Evolutionary conservation across 768 basidiomycete genomes (phyloP).

Genomic region (Ramaria sp.): DNA sequence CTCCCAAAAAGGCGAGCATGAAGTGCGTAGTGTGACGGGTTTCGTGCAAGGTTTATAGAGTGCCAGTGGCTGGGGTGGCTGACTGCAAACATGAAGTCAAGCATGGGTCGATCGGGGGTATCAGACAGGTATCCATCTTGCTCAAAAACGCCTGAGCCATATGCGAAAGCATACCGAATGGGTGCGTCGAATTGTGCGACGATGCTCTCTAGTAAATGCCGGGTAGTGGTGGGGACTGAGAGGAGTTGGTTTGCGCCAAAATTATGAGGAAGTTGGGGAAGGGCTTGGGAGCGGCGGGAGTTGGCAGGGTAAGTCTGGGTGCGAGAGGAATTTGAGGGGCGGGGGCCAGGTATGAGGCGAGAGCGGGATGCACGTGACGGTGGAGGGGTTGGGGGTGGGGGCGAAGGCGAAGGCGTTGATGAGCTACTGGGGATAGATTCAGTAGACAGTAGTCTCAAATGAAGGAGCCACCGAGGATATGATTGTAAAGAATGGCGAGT

Average conservation of each 20-base stretch:
- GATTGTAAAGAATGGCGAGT: slow-evolving; percentile 8
- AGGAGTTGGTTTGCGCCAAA: slow-evolving; percentile 80
- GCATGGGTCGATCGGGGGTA: slow-evolving; percentile 52
- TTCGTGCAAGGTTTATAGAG: slow-evolving; percentile 87
- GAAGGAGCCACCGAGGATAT: neutral
- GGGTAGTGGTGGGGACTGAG: slow-evolving; percentile 66
- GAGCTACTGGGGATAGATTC: slow-evolving; percentile 5
- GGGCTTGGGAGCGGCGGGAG: slow-evolving; percentile 17
- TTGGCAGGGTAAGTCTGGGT: neutral
- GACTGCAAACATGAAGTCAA: slow-evolving; percentile 96
- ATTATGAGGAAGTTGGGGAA: slow-evolving; percentile 50
- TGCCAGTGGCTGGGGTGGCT: slow-evolving; percentile 91
- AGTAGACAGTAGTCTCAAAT: slow-evolving; percentile 2
- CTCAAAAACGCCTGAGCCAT: slow-evolving; percentile 92
- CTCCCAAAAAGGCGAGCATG: slow-evolving; percentile 80
- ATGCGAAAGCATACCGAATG: slow-evolving; percentile 94
- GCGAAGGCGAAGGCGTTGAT: neutral
- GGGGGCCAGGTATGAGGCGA: slow-evolving; percentile 33
- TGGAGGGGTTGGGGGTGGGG: slow-evolving; percentile 1
- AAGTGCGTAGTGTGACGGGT: slow-evolving; percentile 84
- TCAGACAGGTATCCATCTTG: slow-evolving; percentile 63
- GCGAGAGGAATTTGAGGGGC: slow-evolving; percentile 12
- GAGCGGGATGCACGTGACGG: slow-evolving; percentile 16
- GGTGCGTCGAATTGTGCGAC: slow-evolving; percentile 78
- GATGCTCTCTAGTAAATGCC: slow-evolving; percentile 70